Percentiles rank a stretch among this genome's conserved stretches.
These are phyloP conservation scores for Falciphora oryzae DNA, from an alignment of 2,329 filamentous ascomycete genomes.

Conservation along the genomic window DNA sequence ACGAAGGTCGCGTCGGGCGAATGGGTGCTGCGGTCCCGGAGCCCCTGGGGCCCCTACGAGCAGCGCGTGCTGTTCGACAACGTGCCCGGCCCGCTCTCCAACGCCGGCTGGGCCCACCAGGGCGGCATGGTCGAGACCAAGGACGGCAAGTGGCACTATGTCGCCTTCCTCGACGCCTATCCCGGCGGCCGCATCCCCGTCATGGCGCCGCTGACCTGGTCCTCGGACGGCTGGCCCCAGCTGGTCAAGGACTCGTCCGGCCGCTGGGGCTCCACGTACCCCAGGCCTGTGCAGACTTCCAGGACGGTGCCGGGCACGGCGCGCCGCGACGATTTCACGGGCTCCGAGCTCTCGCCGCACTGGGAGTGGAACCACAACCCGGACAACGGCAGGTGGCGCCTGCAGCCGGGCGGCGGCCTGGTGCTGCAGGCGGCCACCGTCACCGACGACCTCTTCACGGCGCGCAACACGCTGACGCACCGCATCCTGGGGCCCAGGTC, in stretches of 20 bases:
- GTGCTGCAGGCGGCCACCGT: conserved; percentile 43
- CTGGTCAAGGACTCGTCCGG: conserved; percentile 32
- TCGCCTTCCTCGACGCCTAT: conserved; percentile 50
- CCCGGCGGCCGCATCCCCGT: conserved; percentile 53
- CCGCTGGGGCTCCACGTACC: conserved; percentile 42
- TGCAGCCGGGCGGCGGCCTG: conserved; percentile 33
- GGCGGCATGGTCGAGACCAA: conserved; percentile 49
- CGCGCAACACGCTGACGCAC: conserved; percentile 43
- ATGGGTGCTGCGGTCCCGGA: conserved; percentile 43
- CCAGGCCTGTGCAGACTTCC: conserved; percentile 26
- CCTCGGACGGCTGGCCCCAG: conserved; percentile 43
- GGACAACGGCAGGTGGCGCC: conserved; percentile 36
- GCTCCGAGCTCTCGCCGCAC: conserved; percentile 32
- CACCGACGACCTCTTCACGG: conserved; percentile 42
- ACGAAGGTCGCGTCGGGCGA: conserved; percentile 38
- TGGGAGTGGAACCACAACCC: conserved; percentile 63
- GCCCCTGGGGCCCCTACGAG: conserved; percentile 48
- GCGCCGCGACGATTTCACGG: conserved; percentile 41
- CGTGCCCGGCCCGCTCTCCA: conserved; percentile 36
- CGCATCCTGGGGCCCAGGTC: conserved; percentile 38
- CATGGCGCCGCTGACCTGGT: conserved; percentile 48
- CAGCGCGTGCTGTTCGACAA: conserved; percentile 35
- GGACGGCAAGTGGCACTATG: conserved; percentile 51
- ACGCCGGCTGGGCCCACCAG: conserved; percentile 45
- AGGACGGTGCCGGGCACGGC: conserved; percentile 23